Evolutionary conservation across 192 early-diverging fungal genomes (phyloP), one percentile per base, ranked within the genome.

Genomic region (Coemansia asiatica): DNA sequence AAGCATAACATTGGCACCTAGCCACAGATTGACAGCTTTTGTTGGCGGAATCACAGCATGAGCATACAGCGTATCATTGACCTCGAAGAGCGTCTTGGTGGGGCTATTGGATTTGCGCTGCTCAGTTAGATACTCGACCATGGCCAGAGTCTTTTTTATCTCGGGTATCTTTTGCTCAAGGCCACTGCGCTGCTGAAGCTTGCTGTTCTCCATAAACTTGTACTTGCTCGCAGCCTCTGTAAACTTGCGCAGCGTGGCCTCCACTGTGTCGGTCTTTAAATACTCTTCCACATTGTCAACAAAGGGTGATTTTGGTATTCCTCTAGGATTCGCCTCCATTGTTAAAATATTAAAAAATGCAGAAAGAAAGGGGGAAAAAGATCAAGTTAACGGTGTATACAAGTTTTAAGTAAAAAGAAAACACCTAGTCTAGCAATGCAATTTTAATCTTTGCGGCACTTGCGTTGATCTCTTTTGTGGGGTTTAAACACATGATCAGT

Each of bases 1-100:
- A 40, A 98, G 84, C 96, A 98, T 98, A 15, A 97, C 94, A 72
- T 98, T 98, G 2, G 95, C 95, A 6, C 96, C 96, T 19, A 98
- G 88, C 96, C 96, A 98, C 62, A 98, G 84, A 71, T 91, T 91
- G 22, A 98, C 94, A 6, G 85, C 88, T 49, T 89, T 83, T 2
- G 92, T 90, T 6, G 89, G 80, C 62, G 88, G 83, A 44, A 97
- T 85, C 23, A 84, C 87, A 28, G 95, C 94, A 35, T 88, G 86
- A 19, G 94, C 94, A 68, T 89, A 97, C 35, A 97, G 84, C 21
- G 95, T 98, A 65, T 97, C 97, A 69, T 92, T 96, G 65, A 98
- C 86, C 60, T 98, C 95, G 65, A 93, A 98, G 57, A 92, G 83
- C 1, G 93, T 91, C 60, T 88, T 81, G 38, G 96, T 84, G 6